Conservation (phyloP, 352 stramenopile species). For the Aphanomyces euteiches region DNA sequence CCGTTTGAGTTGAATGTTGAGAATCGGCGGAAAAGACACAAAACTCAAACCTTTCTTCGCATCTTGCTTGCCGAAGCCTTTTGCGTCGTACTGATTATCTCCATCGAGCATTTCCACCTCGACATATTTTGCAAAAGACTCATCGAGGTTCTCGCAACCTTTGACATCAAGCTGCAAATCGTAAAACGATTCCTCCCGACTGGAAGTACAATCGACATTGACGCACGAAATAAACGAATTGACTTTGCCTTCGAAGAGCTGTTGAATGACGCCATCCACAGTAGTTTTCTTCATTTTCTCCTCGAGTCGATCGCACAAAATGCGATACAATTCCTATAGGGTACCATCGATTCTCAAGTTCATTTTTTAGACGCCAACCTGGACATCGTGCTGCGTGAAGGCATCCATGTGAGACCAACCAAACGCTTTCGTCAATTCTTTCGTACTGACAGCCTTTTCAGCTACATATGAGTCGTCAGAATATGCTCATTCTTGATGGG, state of each 20-base stretch:
- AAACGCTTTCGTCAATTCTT: constrained; percentile 91
- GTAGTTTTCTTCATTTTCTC: constrained; percentile 90
- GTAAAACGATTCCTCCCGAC: constrained; percentile 88
- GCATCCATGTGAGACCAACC: constrained; percentile 88
- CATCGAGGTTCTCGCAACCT: constrained; percentile 83
- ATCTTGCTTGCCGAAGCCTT: constrained; percentile 86
- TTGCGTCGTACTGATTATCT: constrained; percentile 91
- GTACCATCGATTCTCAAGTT: neutral
- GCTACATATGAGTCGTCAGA: constrained; percentile 29
- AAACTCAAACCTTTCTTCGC: constrained; percentile 87
- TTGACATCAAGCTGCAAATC: constrained; percentile 92
- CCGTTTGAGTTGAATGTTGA: constrained; percentile 91
- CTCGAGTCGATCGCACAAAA: constrained; percentile 89
- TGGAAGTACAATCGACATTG: constrained; percentile 86
- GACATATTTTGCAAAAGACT: constrained; percentile 89
- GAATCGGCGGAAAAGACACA: constrained; percentile 77
- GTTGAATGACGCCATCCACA: constrained; percentile 73
- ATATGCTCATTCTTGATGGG: neutral
- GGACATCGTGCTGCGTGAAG: constrained; percentile 92
- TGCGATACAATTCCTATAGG: constrained; percentile 72
- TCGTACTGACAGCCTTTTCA: constrained; percentile 81
- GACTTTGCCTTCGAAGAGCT: constrained; percentile 88
- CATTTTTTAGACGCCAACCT: constrained; percentile 39
- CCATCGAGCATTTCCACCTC: constrained; percentile 90
- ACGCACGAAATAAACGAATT: constrained; percentile 89